phyloP scores from a whole-genome alignment of 805 yeast species.

The Candida alai region DNA sequence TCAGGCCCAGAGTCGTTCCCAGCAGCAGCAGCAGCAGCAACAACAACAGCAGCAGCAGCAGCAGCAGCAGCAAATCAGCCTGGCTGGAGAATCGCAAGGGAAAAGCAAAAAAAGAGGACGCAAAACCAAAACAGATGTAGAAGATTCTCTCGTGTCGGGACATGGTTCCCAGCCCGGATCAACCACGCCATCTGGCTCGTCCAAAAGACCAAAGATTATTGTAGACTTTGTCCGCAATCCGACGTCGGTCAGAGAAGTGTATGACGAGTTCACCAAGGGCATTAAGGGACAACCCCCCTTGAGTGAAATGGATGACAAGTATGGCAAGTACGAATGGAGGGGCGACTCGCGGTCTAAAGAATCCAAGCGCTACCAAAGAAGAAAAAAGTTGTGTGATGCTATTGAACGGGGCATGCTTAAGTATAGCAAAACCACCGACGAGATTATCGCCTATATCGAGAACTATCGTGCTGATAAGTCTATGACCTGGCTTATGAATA shows the following conservation, averaged over 20 bases:
- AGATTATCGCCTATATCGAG: conserved; percentile 38
- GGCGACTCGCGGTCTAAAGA: conserved; percentile 45
- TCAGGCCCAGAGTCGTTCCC: conserved; percentile 16
- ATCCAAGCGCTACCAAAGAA: conserved; percentile 39
- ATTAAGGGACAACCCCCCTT: conserved; percentile 42
- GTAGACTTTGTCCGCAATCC: conserved; percentile 43
- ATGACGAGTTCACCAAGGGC: conserved; percentile 43
- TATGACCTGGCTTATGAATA: conserved; percentile 46
- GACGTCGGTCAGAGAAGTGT: conserved; percentile 41
- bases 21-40: conserved; percentile 16
- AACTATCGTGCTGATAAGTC: conserved; percentile 40
- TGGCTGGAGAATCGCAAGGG: conserved; percentile 2
- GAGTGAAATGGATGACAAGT: conserved; percentile 38
- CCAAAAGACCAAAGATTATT: conserved; percentile 33
- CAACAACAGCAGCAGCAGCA: conserved; percentile 7
- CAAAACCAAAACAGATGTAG: conserved; percentile 3
- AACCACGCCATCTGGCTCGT: background rate
- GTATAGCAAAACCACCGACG: conserved; percentile 38
- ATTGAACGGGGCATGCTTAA: conserved; percentile 39
- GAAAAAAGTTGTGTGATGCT: conserved; percentile 42
- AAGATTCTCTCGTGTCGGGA: too few relatives aligned
- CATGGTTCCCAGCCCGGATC: background rate
- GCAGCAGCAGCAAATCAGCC: conserved; percentile 8
- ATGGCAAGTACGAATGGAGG: conserved; percentile 44
- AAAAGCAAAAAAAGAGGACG: conserved; percentile 6